Evolutionary conservation across 768 basidiomycete species (phyloP), one percentile per base, ranked within the genome.

Genomic region (Russula griseocarnosa): DNA sequence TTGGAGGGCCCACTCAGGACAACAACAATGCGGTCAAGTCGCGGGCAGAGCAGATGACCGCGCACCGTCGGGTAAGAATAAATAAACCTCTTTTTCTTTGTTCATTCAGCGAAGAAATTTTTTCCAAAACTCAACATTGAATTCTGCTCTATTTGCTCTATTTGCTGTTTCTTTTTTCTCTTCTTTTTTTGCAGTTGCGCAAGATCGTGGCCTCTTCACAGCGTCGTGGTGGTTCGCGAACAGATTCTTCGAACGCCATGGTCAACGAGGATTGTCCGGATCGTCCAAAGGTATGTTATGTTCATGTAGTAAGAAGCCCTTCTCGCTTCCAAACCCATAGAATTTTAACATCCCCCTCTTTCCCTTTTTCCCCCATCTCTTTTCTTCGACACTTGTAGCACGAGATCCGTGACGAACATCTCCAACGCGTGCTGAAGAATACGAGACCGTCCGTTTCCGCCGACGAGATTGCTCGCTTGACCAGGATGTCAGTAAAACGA

Each of bases 361-460:
- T 20, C 36, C 36, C 3, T 34, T 52, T 44, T 47, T 11, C 8
- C 36, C 7, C 5, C 18, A 24, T 7, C 9, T 7, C 9, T 18
- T 58, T 14, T 16, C 30, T 5, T 28, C 7, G n/a, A 24, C n/a
- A 36, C n/a, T 36, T 11, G 38, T 70, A 87, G 85, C 79, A 79
- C 62, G 81, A 85, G 70, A 85, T 98, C 52, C 76, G 78, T 3
- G 78, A 83, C 46, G 78, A 76, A 20, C 86, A 97, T 73, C 76
- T 99, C 46, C 73, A 77, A 4, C 78, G 78, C 46, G 87, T 87
- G 6, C 75, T 98, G 2, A 74, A 81, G 68, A 83, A 81, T 0
- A 88, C 86, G 36, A 80, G 87, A 30, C 89, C 95, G 1, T 98
- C 96, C 3, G 90, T 98, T 7, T 85, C 95, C 0, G 69, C 73